phyloP scores from a whole-genome alignment of 2,329 filamentous ascomycete species.

The Alternaria gansuensis region DNA sequence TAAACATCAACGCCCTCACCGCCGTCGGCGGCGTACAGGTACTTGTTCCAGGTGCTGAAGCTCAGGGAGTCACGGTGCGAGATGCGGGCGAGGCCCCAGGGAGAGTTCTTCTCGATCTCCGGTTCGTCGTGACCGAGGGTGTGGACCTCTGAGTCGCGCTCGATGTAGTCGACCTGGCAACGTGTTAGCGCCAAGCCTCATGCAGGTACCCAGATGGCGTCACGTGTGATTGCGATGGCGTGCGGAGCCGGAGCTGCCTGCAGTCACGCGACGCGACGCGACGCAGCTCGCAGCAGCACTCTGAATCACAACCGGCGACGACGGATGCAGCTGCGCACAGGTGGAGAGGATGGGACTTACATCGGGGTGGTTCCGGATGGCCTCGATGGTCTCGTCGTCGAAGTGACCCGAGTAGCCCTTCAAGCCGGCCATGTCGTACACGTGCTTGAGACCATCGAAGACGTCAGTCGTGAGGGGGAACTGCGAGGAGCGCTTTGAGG shows the following conservation, averaged over 20 bases:
- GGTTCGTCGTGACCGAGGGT: conserved; percentile 67
- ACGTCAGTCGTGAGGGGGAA: conserved; percentile 72
- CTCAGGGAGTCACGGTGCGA: conserved; percentile 88
- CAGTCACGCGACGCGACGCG: conserved; percentile 21
- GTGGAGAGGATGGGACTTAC: conserved; percentile 68
- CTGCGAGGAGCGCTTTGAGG: conserved; percentile 83
- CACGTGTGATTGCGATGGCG: conserved; percentile 41
- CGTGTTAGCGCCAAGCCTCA: conserved; percentile 39
- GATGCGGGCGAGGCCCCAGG: conserved; percentile 98
- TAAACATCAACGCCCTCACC: conserved; percentile 99
- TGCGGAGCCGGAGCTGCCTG: conserved; percentile 41
- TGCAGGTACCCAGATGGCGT: conserved; percentile 24
- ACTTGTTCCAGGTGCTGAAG: conserved; percentile 98
- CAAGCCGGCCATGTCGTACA: conserved; percentile 89
- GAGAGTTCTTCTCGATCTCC: conserved; percentile 86
- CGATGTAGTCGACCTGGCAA: conserved; percentile 89
- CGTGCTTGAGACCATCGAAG: conserved; percentile 92
- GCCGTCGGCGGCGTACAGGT: conserved; percentile 87
- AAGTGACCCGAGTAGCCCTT: conserved; percentile 97
- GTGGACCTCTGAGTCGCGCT: conserved; percentile 92
- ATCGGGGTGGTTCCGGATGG: conserved; percentile 94
- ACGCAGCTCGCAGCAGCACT: conserved; percentile 1
- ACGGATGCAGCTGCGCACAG: conserved; percentile 9
- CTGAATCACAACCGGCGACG: neutral
- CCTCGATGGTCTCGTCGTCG: conserved; percentile 88